Base-by-base conservation (phyloP, 225 moss, liverwort and hornwort species). In the Climacium dendroides region DNA sequence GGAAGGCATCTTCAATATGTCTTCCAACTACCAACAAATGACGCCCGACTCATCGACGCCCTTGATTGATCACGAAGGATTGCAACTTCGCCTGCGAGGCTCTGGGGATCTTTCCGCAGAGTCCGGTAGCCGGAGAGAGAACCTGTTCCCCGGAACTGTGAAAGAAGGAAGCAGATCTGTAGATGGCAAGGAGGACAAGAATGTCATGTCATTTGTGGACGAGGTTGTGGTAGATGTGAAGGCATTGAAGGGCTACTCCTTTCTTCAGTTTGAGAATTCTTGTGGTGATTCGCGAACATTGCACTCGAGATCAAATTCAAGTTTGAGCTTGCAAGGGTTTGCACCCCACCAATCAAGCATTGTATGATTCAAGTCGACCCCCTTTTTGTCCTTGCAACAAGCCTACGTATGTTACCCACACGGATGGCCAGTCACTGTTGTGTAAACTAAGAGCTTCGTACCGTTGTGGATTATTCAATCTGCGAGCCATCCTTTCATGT, bases 151-250 rank as follows among this genome's bases (percentile, higher is more conserved):
- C 50, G 87, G 80, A 77, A 66, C 81, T 85, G 61, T 79, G 78
- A 87, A 89, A 76, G 90, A 85, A 58, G 83, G 86, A 69, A 87
- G 76, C 89, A 83, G 87, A 73, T 89, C 82, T 54, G 50, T 80
- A 37, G 89, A 86, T 87, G 91, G 81, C 81, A 91, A 88, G 62
- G 89, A 87, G 60, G 90, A 90, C 53, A 90, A 88, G 61, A 86
- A 84, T 87, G 87, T 85, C 59, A 63, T 91, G 80, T 53, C 80
- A 47, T 93, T 89, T 35, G 87, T 94, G 63, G 88, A 95, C 65
- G 95, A 95, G 86, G 95, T 94, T 62, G 94, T 93, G 60, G 91
- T 96, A 48, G 94, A 95, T 87, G 93, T 96, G 87, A 92, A 91
- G 88, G 80, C 80, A 34, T 89, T 92, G 61, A 93, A 89, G 85